Conservation (phyloP, 176 grass and related monocot genomes). For the Ensete glaucum region DNA sequence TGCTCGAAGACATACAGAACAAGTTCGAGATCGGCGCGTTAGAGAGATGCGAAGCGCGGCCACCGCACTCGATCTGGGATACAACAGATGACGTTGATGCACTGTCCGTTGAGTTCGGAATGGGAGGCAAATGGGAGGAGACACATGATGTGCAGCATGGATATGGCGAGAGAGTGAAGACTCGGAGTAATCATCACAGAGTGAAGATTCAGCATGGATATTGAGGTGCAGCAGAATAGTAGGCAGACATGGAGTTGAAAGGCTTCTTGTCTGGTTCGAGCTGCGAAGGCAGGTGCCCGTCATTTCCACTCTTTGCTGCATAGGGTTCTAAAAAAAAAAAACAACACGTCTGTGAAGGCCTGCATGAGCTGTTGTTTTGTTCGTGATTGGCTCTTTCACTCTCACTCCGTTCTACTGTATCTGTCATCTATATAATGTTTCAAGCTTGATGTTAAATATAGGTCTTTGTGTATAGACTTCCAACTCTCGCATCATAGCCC, state of each 20-base stretch:
- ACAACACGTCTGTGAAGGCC: too few species aligned
- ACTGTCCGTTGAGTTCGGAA: background rate
- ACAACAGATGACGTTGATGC: conserved; percentile 22
- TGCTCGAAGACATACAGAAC: conserved; percentile 61
- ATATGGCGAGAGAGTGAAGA: conserved; percentile 12
- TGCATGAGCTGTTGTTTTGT: too few species aligned
- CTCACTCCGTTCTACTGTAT: too few species aligned
- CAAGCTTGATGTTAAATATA: too few species aligned
- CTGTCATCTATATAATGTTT: too few species aligned
- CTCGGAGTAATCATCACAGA: background rate
- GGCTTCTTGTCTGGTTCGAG: background rate
- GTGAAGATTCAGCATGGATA: background rate
- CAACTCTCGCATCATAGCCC: too few species aligned
- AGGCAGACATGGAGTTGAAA: background rate
- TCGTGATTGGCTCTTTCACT: too few species aligned
- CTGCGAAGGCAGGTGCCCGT: background rate
- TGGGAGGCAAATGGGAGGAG: background rate
- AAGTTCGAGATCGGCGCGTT: conserved; percentile 48
- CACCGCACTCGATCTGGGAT: conserved; percentile 42
- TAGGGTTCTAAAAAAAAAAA: background rate
- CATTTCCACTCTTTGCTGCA: background rate
- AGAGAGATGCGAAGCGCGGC: conserved; percentile 47
- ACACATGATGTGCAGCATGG: conserved; percentile 11
- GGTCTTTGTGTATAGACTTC: too few species aligned
- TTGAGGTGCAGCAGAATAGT: background rate